A percentile compares a stretch with the other conserved stretches of the same genome.
Evolutionary conservation across 768 basidiomycete species (phyloP).

Genomic region (Hericium rajendrae): DNA sequence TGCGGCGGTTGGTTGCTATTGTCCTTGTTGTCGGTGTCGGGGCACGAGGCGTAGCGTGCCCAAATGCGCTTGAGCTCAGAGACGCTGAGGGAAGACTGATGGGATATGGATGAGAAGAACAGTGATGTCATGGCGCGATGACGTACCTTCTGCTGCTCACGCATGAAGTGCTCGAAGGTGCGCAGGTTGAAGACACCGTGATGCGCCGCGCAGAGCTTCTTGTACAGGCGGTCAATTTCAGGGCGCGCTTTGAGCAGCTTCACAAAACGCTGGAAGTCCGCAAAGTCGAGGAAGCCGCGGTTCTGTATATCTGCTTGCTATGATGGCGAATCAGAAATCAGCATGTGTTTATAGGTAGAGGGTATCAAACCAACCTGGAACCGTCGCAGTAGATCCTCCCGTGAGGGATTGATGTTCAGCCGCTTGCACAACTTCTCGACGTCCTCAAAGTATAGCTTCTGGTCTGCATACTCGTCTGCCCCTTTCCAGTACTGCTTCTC

Average conservation of each 20-base stretch:
- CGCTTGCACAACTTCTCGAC: conserved; percentile 62
- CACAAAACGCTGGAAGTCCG: conserved; percentile 75
- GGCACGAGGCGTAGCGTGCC: conserved; percentile 24
- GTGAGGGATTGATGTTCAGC: conserved; percentile 53
- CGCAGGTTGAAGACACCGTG: conserved; percentile 27
- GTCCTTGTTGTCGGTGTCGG: conserved; percentile 2
- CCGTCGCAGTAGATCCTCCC: conserved; percentile 41
- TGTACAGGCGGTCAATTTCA: conserved; percentile 65
- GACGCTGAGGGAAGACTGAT: conserved; percentile 22
- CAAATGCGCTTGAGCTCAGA: conserved; percentile 28
- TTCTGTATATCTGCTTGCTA: conserved; percentile 55
- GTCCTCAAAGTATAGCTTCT: conserved; percentile 59
- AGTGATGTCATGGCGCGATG: conserved; percentile 27
- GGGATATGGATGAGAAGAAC: conserved; percentile 1
- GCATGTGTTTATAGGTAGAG: background rate
- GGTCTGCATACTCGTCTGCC: conserved; percentile 52
- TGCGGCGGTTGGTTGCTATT: conserved; percentile 14
- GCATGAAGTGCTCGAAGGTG: conserved; percentile 44
- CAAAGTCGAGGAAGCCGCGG: conserved; percentile 60
- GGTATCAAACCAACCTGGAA: conserved; percentile 39
- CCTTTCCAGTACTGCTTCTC: conserved; percentile 77
- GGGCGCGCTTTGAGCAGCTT: conserved; percentile 76
- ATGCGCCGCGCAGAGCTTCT: conserved; percentile 23
- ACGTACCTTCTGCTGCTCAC: conserved; percentile 38
- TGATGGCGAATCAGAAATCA: background rate